These are phyloP conservation scores for Ceratobasidium sp. DNA, from an alignment of 1,284 basidiomycete species.

Conservation along the genomic window DNA sequence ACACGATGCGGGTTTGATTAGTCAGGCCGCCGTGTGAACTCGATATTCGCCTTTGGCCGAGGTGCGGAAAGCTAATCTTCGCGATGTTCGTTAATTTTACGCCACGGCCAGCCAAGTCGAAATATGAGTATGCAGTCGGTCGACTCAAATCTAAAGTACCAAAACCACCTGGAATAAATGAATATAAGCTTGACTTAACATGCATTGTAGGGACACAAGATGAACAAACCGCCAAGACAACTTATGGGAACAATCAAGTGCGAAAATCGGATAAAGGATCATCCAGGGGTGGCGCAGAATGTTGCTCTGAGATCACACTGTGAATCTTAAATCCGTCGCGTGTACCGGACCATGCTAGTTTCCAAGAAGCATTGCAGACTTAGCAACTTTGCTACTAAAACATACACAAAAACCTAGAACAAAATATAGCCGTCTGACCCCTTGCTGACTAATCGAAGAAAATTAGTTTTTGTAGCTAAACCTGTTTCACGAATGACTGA, in stretches of 20 bases:
- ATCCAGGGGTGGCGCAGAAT: constrained; percentile 3
- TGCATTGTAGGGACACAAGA: background rate
- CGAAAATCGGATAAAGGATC: constrained; percentile 7
- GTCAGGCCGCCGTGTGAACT: constrained; percentile 41
- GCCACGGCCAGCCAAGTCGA: no score
- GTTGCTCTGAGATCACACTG: background rate
- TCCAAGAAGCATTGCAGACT: background rate
- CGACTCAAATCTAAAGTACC: background rate
- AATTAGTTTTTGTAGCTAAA: background rate
- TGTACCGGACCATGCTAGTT: constrained; percentile 13
- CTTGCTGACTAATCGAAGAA: background rate
- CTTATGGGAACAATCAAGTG: background rate
- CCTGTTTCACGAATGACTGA: background rate
- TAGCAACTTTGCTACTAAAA: no score
- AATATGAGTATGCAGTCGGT: no score
- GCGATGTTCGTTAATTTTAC: no score
- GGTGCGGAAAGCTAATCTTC: background rate
- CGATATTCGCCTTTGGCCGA: background rate
- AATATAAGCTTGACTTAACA: background rate
- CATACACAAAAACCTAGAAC: no score
- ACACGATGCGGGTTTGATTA: constrained; percentile 35
- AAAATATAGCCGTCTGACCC: no score
- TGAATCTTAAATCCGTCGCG: background rate
- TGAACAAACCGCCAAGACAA: constrained; percentile 6
- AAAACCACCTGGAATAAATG: background rate